A percentile compares a stretch with the other conserved stretches of the same genome.
These are phyloP conservation scores for Globisporangium iwayamae DNA, from an alignment of 352 stramenopile species.

Conservation along the genomic window DNA sequence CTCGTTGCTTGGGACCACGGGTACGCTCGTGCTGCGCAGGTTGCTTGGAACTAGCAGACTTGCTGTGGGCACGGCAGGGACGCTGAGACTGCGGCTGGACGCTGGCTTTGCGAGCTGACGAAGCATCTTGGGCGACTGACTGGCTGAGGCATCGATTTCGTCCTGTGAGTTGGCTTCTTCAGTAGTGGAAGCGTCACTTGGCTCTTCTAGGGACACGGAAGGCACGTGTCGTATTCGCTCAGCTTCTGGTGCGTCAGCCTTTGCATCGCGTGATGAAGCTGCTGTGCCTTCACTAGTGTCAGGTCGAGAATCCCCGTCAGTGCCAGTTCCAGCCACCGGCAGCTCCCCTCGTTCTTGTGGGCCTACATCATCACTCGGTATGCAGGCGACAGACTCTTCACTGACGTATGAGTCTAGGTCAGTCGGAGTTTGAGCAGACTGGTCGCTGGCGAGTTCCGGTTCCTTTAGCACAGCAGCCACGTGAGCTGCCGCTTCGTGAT, in stretches of 20 bases:
- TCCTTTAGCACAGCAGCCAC: neutral
- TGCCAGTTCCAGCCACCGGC: neutral
- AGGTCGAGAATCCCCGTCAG: neutral
- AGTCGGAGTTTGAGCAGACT: no score
- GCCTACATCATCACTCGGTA: no score
- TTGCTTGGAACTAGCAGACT: neutral
- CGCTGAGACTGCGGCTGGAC: conserved; percentile 25
- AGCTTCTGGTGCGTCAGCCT: neutral
- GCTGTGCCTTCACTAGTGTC: no score
- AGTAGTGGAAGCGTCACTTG: neutral
- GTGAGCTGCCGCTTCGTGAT: neutral
- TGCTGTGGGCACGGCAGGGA: conserved; percentile 11
- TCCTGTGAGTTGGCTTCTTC: neutral
- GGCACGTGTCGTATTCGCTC: neutral
- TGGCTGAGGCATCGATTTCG: neutral
- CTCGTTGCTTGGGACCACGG: conserved; percentile 13
- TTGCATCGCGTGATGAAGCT: neutral
- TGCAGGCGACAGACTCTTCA: no score
- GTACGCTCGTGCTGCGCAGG: conserved; percentile 24
- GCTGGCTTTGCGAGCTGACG: neutral
- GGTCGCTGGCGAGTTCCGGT: neutral
- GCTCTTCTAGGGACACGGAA: neutral
- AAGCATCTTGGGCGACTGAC: neutral
- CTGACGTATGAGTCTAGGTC: no score
- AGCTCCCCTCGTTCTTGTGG: no score